phyloP scores from a whole-genome alignment of 805 yeast species.

The Candida vartiovaarae region DNA sequence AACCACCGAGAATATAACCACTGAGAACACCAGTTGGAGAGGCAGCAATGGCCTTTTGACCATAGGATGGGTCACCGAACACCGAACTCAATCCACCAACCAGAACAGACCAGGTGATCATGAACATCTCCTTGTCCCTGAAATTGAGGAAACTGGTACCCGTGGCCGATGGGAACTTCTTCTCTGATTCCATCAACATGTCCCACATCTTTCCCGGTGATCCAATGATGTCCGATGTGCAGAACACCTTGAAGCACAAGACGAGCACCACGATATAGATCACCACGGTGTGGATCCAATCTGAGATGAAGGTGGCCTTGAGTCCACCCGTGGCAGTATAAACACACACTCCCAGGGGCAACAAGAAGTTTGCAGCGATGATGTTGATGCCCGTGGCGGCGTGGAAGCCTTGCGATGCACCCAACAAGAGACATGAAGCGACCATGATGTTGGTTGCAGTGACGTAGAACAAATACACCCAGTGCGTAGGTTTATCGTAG shows the following conservation, averaged over 20 bases:
- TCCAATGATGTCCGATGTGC: slow-evolving; percentile 33
- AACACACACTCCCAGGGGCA: slow-evolving; percentile 40
- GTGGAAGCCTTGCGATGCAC: slow-evolving; percentile 37
- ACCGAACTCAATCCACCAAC: slow-evolving; percentile 28
- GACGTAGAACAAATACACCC: slow-evolving; percentile 30
- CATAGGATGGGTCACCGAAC: slow-evolving; percentile 32
- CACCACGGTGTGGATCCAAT: slow-evolving; percentile 43
- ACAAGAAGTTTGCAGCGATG: slow-evolving; percentile 37
- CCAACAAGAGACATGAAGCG: slow-evolving; percentile 33
- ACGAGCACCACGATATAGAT: slow-evolving; percentile 33
- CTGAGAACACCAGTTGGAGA: slow-evolving; percentile 26
- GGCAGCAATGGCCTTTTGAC: slow-evolving; percentile 39
- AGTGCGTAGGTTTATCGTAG: slow-evolving; percentile 31
- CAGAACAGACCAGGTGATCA: slow-evolving; percentile 25
- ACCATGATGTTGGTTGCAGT: slow-evolving; percentile 32
- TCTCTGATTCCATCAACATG: slow-evolving; percentile 29
- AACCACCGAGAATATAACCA: slow-evolving; percentile 33
- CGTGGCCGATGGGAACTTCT: slow-evolving; percentile 24
- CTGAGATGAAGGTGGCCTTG: slow-evolving; percentile 44
- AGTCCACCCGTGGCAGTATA: slow-evolving; percentile 46
- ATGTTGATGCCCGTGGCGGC: slow-evolving; percentile 37
- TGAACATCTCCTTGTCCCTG: slow-evolving; percentile 24
- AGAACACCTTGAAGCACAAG: slow-evolving; percentile 28
- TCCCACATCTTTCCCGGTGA: slow-evolving; percentile 39
- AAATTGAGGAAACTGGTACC: slow-evolving; percentile 29